These are phyloP conservation scores for Phanerochaete carnosa DNA, from an alignment of 768 basidiomycete genomes.

Conservation along the genomic window DNA sequence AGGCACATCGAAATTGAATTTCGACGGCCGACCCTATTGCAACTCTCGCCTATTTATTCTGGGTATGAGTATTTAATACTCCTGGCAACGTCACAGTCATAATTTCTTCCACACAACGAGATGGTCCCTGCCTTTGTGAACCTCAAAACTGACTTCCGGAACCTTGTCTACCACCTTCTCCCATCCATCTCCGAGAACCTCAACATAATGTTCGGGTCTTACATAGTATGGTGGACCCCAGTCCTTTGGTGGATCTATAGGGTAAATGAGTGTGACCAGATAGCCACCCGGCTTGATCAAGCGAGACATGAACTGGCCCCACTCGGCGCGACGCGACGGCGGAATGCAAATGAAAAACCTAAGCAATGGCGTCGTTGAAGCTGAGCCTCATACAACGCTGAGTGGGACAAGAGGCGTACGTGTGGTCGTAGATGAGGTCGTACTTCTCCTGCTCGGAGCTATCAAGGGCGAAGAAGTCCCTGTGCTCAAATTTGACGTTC, in stretches of 20 bases:
- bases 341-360: conserved; percentile 75
- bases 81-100: too few relatives aligned
- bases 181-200: conserved; percentile 47
- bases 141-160: conserved; percentile 37
- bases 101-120: conserved; percentile 50
- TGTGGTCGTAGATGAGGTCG: conserved; percentile 66
- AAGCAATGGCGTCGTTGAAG: conserved; percentile 29
- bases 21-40: too few relatives aligned
- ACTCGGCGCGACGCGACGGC: conserved; percentile 46
- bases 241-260: conserved; percentile 37
- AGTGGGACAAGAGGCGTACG: conserved; percentile 40
- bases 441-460: conserved; percentile 37
- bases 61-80: too few relatives aligned
- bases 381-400: too few relatives aligned
- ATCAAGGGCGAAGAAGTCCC: conserved; percentile 54
- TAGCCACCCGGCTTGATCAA: conserved; percentile 61
- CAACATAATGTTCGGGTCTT: conserved; percentile 51
- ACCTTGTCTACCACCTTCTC: conserved; percentile 50
- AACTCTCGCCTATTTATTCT: too few relatives aligned
- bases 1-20: too few relatives aligned
- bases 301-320: conserved; percentile 55
- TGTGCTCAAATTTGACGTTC: conserved; percentile 36
- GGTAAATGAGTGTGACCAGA: conserved; percentile 58
- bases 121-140: conserved; percentile 46
- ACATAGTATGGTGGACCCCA: conserved; percentile 64